These are phyloP conservation scores for Scedosporium aurantiacum DNA, from an alignment of 2,329 filamentous ascomycete genomes.

Conservation along the genomic window DNA sequence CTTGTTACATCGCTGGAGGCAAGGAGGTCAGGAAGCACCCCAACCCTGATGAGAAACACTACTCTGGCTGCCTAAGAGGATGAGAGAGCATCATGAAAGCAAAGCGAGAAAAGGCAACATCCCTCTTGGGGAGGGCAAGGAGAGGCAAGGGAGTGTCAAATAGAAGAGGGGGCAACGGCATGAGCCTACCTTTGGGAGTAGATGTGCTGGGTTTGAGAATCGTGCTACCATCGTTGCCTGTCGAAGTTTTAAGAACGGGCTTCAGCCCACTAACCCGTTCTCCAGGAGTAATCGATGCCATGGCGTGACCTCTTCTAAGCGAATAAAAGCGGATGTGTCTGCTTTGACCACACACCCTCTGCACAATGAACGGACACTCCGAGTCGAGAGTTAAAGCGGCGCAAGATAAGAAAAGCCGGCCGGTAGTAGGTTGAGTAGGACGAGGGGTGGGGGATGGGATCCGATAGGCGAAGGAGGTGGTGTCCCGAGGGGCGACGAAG, in stretches of 20 bases:
- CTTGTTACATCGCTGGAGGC: neutral
- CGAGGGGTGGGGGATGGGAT: neutral
- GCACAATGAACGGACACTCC: neutral
- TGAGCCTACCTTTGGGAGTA: neutral
- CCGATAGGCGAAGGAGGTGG: neutral
- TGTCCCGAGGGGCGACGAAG: neutral
- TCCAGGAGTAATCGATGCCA: neutral
- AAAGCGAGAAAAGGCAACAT: neutral
- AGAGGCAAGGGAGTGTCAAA: neutral
- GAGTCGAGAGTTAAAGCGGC: neutral
- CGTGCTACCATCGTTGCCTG: neutral
- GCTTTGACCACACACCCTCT: neutral
- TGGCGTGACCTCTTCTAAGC: neutral
- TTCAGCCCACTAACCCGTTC: conserved; percentile 2
- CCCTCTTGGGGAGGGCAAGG: too few relatives aligned
- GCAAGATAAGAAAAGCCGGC: neutral
- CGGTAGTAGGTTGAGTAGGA: neutral
- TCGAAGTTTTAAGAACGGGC: neutral
- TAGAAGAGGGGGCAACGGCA: neutral
- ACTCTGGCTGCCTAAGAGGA: neutral
- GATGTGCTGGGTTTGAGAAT: neutral
- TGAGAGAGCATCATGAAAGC: neutral
- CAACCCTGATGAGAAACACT: neutral
- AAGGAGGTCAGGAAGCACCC: neutral
- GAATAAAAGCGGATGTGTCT: neutral